phyloP scores from a whole-genome alignment of 1,139 yeast genomes.

The Suhomyces chickasaworum region DNA sequence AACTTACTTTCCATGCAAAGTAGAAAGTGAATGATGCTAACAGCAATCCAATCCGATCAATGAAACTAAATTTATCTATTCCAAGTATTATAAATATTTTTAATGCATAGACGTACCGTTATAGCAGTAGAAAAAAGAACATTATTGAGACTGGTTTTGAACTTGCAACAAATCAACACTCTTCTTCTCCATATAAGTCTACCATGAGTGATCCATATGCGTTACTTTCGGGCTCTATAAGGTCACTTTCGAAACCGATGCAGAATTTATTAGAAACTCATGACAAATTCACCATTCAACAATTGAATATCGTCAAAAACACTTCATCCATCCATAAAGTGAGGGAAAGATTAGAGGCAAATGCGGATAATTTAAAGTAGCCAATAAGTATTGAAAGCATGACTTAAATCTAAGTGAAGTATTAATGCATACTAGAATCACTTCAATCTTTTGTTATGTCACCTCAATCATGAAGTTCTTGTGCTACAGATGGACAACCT shows the following conservation, averaged over 20 bases:
- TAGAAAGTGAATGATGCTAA: background rate
- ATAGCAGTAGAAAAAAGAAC: background rate
- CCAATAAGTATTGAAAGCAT: no score
- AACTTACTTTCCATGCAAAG: slow-evolving; percentile 32
- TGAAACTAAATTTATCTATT: background rate
- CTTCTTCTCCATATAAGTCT: background rate
- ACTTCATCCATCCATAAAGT: slow-evolving; percentile 14
- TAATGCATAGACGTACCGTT: no score
- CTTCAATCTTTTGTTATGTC: no score
- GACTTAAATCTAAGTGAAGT: no score
- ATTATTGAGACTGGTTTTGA: background rate
- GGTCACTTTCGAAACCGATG: slow-evolving; percentile 27
- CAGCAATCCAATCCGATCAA: no score
- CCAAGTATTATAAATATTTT: no score
- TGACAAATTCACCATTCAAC: slow-evolving; percentile 31
- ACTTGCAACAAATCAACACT: background rate
- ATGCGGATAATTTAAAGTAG: no score
- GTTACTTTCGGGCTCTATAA: slow-evolving; percentile 24
- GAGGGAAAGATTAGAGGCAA: background rate
- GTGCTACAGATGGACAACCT: no score
- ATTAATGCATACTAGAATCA: no score
- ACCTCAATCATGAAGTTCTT: no score
- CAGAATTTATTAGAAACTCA: slow-evolving; percentile 29
- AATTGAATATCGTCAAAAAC: slow-evolving; percentile 28
- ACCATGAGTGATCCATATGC: slow-evolving; percentile 26